Conservation (phyloP, 768 basidiomycete species). For the Termitomyces sp. region DNA sequence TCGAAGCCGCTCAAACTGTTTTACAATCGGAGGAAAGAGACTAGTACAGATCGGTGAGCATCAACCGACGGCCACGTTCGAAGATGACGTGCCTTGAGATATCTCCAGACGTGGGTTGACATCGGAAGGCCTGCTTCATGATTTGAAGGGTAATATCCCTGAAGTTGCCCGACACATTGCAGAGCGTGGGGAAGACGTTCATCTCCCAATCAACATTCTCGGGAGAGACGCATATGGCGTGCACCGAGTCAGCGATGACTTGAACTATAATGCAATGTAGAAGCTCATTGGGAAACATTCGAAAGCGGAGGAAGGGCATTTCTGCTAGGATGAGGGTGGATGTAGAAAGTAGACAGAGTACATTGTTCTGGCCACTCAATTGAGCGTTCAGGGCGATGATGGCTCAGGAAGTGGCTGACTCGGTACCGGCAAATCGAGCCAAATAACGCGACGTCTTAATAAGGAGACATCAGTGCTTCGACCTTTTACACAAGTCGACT, state of each 20-base stretch:
- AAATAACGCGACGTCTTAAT: slow-evolving; percentile 5
- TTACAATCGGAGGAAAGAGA: slow-evolving; percentile 5
- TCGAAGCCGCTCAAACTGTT: slow-evolving; percentile 13
- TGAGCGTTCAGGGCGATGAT: not conserved
- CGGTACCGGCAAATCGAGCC: not conserved
- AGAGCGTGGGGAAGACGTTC: slow-evolving; percentile 24
- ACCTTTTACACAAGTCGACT: no score
- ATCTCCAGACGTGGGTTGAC: not conserved
- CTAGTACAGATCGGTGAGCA: not conserved
- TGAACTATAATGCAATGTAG: slow-evolving; percentile 27
- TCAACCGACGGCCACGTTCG: not conserved
- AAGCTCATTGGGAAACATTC: slow-evolving; percentile 30
- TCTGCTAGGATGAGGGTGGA: not conserved
- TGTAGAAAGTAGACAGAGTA: not conserved
- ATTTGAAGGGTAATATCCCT: slow-evolving; percentile 28
- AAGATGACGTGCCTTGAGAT: slow-evolving; percentile 11
- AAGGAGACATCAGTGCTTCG: not conserved
- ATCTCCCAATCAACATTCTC: slow-evolving; percentile 28
- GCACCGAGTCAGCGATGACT: slow-evolving; percentile 26
- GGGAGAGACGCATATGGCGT: slow-evolving; percentile 25
- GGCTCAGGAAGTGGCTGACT: not conserved
- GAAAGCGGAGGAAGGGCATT: not conserved
- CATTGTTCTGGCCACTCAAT: not conserved
- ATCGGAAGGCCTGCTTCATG: slow-evolving; percentile 26
- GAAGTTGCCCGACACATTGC: slow-evolving; percentile 27